A percentile compares a stretch with the other conserved stretches of the same genome.
These are phyloP conservation scores for Colletotrichum abscissum DNA, from an alignment of 2,329 filamentous ascomycete genomes.

Conservation along the genomic window DNA sequence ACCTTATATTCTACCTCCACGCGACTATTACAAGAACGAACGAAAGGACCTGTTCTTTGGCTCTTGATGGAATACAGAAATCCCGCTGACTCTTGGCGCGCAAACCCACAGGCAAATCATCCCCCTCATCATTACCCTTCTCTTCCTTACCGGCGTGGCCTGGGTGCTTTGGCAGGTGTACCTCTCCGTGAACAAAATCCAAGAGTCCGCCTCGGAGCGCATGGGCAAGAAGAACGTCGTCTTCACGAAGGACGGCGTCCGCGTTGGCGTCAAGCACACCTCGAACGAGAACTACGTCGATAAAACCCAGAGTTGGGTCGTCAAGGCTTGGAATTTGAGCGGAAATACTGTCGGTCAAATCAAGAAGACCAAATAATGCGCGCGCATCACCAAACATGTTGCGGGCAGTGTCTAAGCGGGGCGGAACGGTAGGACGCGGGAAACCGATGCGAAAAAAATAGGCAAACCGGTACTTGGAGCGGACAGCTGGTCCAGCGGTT, in stretches of 20 bases:
- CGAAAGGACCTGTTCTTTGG: background rate
- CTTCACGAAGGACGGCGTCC: constrained; percentile 80
- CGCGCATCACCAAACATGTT: background rate
- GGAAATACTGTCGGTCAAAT: constrained; percentile 40
- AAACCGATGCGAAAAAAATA: background rate
- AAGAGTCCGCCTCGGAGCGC: constrained; percentile 71
- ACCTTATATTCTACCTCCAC: background rate
- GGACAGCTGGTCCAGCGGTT: background rate
- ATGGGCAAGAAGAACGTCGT: constrained; percentile 82
- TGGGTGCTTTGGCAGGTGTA: constrained; percentile 81
- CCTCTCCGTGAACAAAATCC: constrained; percentile 73
- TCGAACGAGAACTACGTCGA: constrained; percentile 79
- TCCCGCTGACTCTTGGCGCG: background rate
- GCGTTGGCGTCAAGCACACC: constrained; percentile 77
- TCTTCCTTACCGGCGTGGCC: constrained; percentile 65
- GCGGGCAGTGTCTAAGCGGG: background rate
- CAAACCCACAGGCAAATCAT: constrained; percentile 65
- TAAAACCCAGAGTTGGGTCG: constrained; percentile 75
- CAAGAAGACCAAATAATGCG: constrained; percentile 28
- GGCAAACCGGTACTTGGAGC: background rate
- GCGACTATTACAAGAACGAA: background rate
- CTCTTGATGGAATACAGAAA: background rate
- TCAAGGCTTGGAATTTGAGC: constrained; percentile 74
- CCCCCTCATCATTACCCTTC: constrained; percentile 74
- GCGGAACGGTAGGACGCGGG: background rate